These are phyloP conservation scores for Stipa capillata DNA, from an alignment of 176 grass and related monocot genomes.

Conservation along the genomic window DNA sequence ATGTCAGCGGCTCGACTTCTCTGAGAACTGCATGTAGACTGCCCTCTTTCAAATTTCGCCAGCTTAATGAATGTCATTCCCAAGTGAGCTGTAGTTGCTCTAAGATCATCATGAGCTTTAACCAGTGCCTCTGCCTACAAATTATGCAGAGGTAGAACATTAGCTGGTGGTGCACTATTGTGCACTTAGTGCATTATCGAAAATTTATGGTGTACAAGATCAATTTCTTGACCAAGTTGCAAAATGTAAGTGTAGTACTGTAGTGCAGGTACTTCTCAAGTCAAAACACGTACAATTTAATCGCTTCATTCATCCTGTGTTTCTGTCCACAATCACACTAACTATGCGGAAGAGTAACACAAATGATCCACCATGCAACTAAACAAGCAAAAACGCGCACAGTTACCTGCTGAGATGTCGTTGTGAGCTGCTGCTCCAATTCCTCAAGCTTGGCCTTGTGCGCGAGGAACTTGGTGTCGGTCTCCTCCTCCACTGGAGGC, in stretches of 20 bases:
- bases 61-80: slow-evolving; percentile 84
- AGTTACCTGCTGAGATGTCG: slow-evolving; percentile 65
- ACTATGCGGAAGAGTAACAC: background rate
- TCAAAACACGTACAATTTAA: background rate
- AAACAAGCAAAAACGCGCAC: background rate
- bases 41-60: slow-evolving; percentile 71
- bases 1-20: slow-evolving; percentile 54
- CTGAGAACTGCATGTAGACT: slow-evolving; percentile 52
- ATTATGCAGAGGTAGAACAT: background rate
- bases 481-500: slow-evolving; percentile 44
- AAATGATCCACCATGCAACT: background rate
- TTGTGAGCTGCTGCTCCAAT: slow-evolving; percentile 70
- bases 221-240: background rate
- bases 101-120: slow-evolving; percentile 74
- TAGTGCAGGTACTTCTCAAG: background rate
- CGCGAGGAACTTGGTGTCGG: slow-evolving; percentile 52
- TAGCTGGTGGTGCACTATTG: background rate
- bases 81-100: slow-evolving; percentile 59
- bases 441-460: slow-evolving; percentile 64
- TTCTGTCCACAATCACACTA: background rate
- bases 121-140: slow-evolving; percentile 58
- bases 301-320: background rate
- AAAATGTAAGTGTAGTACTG: background rate
- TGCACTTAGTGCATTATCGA: background rate
- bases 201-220: background rate